phyloP scores from a whole-genome alignment of 371 early-diverging fungal species.

The Apophysomyces variabilis region DNA sequence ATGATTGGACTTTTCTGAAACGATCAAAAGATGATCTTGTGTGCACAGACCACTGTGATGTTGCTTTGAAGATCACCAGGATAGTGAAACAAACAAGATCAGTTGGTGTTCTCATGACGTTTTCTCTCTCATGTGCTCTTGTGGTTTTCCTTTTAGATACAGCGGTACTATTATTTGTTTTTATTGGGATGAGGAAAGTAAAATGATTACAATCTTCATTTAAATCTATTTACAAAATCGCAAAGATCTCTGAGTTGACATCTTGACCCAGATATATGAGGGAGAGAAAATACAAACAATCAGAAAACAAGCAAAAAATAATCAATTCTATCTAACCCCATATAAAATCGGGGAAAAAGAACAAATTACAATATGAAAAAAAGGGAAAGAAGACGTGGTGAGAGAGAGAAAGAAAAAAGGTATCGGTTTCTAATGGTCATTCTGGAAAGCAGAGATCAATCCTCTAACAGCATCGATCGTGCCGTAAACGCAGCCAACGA shows the following conservation, averaged over 20 bases:
- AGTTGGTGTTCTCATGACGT: background rate
- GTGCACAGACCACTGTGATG: background rate
- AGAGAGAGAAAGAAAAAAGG: background rate
- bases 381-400: background rate
- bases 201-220: background rate
- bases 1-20: background rate
- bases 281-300: background rate
- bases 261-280: background rate
- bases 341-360: background rate
- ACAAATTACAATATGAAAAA: background rate
- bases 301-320: conserved; percentile 4
- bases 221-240: conserved; percentile 2
- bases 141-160: background rate
- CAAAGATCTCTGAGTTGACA: background rate
- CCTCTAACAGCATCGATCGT: conserved; percentile 62
- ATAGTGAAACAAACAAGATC: background rate
- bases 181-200: background rate
- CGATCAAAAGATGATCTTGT: background rate
- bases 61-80: background rate
- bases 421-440: background rate
- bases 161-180: background rate
- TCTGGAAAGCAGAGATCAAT: conserved; percentile 43
- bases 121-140: background rate
- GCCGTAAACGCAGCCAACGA: conserved; percentile 64
- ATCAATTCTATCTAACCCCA: conserved; percentile 7